These are phyloP conservation scores for Alternaria infectoria DNA, from an alignment of 2,329 filamentous ascomycete genomes.

Conservation along the genomic window DNA sequence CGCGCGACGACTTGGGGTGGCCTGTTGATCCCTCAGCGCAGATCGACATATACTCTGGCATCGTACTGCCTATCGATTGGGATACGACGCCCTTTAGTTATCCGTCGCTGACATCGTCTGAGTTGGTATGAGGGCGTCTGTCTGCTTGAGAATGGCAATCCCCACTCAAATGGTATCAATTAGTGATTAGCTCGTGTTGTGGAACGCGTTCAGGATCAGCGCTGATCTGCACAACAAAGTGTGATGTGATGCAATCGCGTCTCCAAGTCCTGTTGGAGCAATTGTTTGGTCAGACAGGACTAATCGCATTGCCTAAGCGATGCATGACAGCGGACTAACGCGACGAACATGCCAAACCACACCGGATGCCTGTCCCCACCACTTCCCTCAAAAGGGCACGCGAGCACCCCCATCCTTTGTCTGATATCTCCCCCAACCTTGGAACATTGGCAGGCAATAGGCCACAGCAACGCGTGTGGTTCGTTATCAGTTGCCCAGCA, in stretches of 20 bases:
- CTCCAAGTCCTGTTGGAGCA: neutral
- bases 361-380: neutral
- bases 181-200: neutral
- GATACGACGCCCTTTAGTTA: slow-evolving; percentile 17
- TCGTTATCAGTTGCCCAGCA: slow-evolving; percentile 29
- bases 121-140: slow-evolving; percentile 2
- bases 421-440: slow-evolving; percentile 20
- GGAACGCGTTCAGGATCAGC: neutral
- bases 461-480: slow-evolving; percentile 19
- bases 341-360: neutral
- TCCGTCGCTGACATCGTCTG: slow-evolving; percentile 17
- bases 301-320: slow-evolving; percentile 12
- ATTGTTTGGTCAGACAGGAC: slow-evolving; percentile 4
- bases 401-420: slow-evolving; percentile 20
- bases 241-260: neutral
- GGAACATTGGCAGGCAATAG: slow-evolving; percentile 24
- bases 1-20: slow-evolving; percentile 38
- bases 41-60: slow-evolving; percentile 43
- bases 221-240: neutral
- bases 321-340: slow-evolving; percentile 1
- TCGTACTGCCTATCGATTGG: slow-evolving; percentile 34
- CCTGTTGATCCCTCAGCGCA: slow-evolving; percentile 35
- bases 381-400: neutral
- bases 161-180: neutral
- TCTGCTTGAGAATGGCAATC: neutral